Percentiles rank a stretch among this genome's conserved stretches.
Evolutionary conservation across 2,329 filamentous ascomycete species (phyloP).

Genomic region (Colletotrichum simmondsii): DNA sequence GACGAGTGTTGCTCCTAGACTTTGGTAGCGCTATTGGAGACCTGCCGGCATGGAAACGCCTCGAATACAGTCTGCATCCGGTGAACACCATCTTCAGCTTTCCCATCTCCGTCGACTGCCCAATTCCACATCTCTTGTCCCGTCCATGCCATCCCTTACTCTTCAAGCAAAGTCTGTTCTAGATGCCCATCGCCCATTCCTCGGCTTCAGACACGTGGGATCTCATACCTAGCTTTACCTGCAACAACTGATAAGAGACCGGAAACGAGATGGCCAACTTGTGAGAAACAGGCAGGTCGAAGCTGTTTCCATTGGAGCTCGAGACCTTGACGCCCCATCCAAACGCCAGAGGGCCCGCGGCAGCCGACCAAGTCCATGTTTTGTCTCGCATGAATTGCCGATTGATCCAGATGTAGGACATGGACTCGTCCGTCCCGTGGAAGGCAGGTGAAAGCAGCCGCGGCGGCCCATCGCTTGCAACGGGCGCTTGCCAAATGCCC

Average conservation of each 20-base stretch:
- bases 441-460: background rate
- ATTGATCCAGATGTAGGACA: background rate
- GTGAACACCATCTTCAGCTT: slow-evolving; percentile 23
- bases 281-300: background rate
- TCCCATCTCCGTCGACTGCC: slow-evolving; percentile 17
- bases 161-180: slow-evolving; percentile 3
- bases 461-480: background rate
- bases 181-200: slow-evolving; percentile 5
- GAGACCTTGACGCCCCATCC: background rate
- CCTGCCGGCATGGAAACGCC: slow-evolving; percentile 1
- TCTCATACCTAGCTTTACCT: background rate
- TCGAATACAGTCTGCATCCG: slow-evolving; percentile 33
- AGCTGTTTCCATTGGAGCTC: background rate
- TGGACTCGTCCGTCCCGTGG: background rate
- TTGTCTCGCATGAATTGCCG: background rate
- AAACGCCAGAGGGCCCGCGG: background rate
- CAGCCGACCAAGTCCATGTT: background rate
- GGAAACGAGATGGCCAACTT: background rate
- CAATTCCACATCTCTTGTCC: slow-evolving; percentile 9
- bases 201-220: background rate
- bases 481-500: background rate
- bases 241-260: background rate
- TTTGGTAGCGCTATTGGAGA: slow-evolving; percentile 14
- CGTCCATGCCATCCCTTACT: background rate
- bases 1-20: slow-evolving; percentile 6